Evolutionary conservation across 805 yeast genomes (phyloP).

Genomic region (Tetrapisispora nanseiensis): DNA sequence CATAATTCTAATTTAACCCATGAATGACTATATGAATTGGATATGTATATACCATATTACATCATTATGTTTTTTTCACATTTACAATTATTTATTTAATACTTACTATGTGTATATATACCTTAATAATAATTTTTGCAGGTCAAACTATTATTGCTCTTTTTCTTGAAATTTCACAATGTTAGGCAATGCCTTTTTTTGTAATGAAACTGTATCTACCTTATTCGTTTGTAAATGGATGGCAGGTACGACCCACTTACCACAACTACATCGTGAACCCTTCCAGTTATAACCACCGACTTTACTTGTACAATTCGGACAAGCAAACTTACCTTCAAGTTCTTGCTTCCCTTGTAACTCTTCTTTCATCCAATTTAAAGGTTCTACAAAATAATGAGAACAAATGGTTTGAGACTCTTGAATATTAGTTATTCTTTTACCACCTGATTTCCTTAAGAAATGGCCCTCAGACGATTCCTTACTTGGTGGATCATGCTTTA

Average conservation of each 20-base stretch:
- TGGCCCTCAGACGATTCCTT: conserved; percentile 54
- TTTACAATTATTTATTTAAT: neutral
- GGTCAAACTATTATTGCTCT: neutral
- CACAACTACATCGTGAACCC: conserved; percentile 90
- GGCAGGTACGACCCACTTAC: conserved; percentile 92
- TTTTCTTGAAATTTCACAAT: conserved; percentile 13
- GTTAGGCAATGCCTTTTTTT: conserved; percentile 17
- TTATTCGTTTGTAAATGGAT: conserved; percentile 71
- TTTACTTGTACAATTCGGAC: conserved; percentile 78
- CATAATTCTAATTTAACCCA: conserved; percentile 6
- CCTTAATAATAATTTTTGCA: neutral
- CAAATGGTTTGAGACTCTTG: conserved; percentile 53
- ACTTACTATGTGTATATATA: neutral
- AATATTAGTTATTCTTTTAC: conserved; percentile 48
- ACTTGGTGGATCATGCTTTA: conserved; percentile 59
- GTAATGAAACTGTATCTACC: conserved; percentile 51
- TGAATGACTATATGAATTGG: too few species aligned
- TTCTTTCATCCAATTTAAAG: conserved; percentile 82
- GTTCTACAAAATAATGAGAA: conserved; percentile 83
- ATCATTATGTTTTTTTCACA: neutral
- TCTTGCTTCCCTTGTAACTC: conserved; percentile 60
- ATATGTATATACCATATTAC: neutral
- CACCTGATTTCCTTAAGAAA: conserved; percentile 55
- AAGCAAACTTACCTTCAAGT: conserved; percentile 75
- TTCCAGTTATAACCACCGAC: conserved; percentile 92